phyloP scores from a whole-genome alignment of 768 basidiomycete genomes.

The Termitomyces titanicus region DNA sequence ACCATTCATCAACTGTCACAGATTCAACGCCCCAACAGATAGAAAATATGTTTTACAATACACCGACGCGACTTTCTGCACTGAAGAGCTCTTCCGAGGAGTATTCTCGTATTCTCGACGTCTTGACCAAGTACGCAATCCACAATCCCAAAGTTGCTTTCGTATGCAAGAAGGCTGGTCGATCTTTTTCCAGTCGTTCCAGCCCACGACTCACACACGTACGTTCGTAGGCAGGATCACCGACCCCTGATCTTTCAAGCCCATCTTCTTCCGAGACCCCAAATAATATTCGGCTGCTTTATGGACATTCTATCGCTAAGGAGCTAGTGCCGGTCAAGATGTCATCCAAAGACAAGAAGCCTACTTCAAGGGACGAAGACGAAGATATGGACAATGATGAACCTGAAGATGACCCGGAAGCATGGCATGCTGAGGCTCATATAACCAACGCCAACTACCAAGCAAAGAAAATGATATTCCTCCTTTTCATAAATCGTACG shows the following conservation, averaged over 20 bases:
- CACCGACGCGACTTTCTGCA: constrained; percentile 81
- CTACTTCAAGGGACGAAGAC: constrained; percentile 14
- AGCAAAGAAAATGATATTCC: constrained; percentile 77
- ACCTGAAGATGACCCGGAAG: constrained; percentile 35
- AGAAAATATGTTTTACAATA: constrained; percentile 94
- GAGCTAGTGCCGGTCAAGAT: constrained; percentile 56
- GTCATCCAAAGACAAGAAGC: constrained; percentile 26
- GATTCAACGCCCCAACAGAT: constrained; percentile 48
- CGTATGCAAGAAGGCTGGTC: constrained; percentile 83
- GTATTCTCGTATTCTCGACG: constrained; percentile 86
- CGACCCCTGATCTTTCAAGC: constrained; percentile 78
- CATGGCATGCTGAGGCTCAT: constrained; percentile 72
- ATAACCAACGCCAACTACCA: constrained; percentile 89
- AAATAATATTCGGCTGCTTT: constrained; percentile 76
- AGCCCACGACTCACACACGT: neutral
- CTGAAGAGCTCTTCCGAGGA: constrained; percentile 86
- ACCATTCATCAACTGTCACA: neutral
- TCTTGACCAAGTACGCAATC: constrained; percentile 88
- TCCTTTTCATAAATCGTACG: constrained; percentile 95
- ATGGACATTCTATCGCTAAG: constrained; percentile 76
- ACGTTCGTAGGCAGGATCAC: constrained; percentile 57
- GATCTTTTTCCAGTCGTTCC: neutral
- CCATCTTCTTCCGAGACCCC: constrained; percentile 60
- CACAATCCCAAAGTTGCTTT: constrained; percentile 91
- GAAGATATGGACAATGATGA: constrained; percentile 27